Evolutionary conservation across 176 grass and related monocot species (phyloP), one percentile per base, ranked within the genome.

Genomic region (Saccharum officinarum): DNA sequence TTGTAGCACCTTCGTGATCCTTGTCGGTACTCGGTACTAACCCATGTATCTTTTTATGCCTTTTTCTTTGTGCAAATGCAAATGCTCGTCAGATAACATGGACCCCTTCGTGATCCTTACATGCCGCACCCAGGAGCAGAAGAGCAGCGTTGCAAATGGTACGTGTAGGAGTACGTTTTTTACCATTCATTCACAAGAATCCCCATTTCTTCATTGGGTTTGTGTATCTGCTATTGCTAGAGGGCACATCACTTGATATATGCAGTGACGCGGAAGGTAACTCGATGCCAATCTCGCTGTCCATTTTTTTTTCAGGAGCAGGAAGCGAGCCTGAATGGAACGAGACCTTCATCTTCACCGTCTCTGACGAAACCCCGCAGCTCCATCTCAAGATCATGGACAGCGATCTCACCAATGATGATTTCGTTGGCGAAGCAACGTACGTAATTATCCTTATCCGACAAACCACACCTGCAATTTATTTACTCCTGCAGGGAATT

Each of bases 321-420:
- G 91, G 91, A 47, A 85, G 73, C 46, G 89, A 95, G 8, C 96
- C 93, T 61, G 93, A 98, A 72, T 98, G 96, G 93, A 95, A 98
- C 4, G 91, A 98, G 80, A 98, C 77, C 76, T 98, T 98, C 78
- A 23, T 95, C 23, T 98, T 98, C 83, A 85, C 42, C 2, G 67
- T 94, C 65, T 92, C 93, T 36, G 83, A 80, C 31, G 69, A 62
- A 34, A 31, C 81, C 36, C 44, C 77, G 0, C 80, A 90, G 54
- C 85, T 98, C 22, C 69, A 23, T 33, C 62, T 98, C 69, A 95
- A 98, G 89, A 79, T 98, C 60, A 95, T 98, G 93, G 95, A 98
- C 83, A 95, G 83, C 22, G 91, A 98, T 64, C 1, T 87, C 39
- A 85, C 89, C 0, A 72, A 64, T 22, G 93, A 98, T 50, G 95